Evolutionary conservation across 139 green algal genomes (phyloP).

Genomic region (Pseudopediastrum boryanum): DNA sequence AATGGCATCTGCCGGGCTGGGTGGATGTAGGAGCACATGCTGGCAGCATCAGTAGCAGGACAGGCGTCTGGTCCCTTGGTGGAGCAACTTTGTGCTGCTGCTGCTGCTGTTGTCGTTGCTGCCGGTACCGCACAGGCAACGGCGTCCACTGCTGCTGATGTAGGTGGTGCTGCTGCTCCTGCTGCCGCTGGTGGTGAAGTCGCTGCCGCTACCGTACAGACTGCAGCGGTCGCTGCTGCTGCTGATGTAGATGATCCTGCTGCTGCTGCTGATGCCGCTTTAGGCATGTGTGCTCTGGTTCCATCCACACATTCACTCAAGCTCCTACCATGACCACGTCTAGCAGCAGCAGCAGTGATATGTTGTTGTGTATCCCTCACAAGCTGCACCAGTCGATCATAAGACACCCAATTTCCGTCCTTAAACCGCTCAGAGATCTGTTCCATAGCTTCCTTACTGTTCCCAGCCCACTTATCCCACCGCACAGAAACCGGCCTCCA

Average conservation of each 20-base stretch:
- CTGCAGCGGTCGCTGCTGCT: too few species aligned
- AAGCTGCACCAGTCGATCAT: constrained; percentile 4
- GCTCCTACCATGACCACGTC: too few species aligned
- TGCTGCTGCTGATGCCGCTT: too few species aligned
- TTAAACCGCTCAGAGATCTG: not conserved
- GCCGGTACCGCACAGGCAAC: too few species aligned
- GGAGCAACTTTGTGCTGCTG: not conserved
- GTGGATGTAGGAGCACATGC: constrained; percentile 11
- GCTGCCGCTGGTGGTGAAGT: not conserved
- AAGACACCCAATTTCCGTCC: not conserved
- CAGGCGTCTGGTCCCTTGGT: not conserved
- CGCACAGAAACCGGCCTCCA: constrained; percentile 28
- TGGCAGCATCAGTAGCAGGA: not conserved
- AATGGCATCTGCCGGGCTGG: constrained; percentile 28
- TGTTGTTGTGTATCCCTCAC: not conserved
- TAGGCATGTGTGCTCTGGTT: too few species aligned
- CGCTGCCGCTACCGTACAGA: too few species aligned
- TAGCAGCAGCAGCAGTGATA: not conserved
- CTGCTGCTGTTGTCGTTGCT: constrained; percentile 29
- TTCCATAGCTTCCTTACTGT: not conserved
- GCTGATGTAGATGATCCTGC: too few species aligned
- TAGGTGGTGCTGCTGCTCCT: constrained; percentile 39
- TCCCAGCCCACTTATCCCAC: constrained; percentile 42
- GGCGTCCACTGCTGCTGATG: too few species aligned
- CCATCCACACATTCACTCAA: too few species aligned